Conservation (phyloP, 1,139 yeast genomes). For the Pichia sp. region DNA sequence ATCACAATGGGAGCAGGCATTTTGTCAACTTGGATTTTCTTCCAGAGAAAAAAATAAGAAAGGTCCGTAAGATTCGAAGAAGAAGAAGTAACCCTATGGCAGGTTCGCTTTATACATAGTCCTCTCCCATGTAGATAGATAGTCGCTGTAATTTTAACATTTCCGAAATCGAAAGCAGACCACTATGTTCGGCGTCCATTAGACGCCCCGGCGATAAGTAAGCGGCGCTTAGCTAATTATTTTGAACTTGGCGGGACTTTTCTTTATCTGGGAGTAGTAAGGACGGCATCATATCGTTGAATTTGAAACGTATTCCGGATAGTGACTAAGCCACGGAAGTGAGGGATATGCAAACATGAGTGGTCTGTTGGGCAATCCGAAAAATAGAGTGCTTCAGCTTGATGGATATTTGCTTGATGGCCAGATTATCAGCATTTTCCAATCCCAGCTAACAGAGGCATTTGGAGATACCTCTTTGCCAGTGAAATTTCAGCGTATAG, state of each 20-base stretch:
- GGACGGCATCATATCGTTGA: too few relatives aligned
- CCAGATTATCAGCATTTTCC: constrained; percentile 43
- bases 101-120: too few relatives aligned
- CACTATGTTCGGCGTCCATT: not conserved
- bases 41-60: not conserved
- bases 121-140: too few relatives aligned
- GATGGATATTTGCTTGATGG: constrained; percentile 49
- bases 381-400: constrained; percentile 52
- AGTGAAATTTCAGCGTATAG: constrained; percentile 34
- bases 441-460: constrained; percentile 39
- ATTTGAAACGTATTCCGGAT: too few relatives aligned
- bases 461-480: constrained; percentile 36
- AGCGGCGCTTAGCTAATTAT: not conserved
- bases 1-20: constrained; percentile 33
- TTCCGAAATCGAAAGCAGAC: not conserved
- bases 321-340: too few relatives aligned
- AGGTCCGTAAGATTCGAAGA: not conserved
- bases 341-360: not conserved
- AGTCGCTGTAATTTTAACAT: too few relatives aligned
- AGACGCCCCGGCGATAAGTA: not conserved
- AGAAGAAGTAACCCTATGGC: too few relatives aligned
- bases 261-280: too few relatives aligned
- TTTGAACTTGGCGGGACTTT: not conserved
- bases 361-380: constrained; percentile 33
- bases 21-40: not conserved